These are phyloP conservation scores for Acacia confusa DNA, from an alignment of 306 rosid genomes.

Conservation along the genomic window DNA sequence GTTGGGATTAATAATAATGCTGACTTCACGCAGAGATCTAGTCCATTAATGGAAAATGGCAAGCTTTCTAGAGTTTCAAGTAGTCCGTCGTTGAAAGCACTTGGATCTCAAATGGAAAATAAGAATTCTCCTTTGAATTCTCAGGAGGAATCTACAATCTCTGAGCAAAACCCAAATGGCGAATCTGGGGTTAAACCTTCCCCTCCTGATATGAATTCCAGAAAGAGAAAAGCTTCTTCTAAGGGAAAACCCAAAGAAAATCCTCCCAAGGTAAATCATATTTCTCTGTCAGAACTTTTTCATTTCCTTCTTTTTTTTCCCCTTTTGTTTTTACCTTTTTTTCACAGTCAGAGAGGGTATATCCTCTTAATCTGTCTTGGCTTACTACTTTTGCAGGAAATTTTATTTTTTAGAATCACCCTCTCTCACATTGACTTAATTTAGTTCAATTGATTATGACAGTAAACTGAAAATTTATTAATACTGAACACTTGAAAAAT, in stretches of 20 bases:
- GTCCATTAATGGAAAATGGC: slow-evolving; percentile 31
- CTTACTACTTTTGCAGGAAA: neutral
- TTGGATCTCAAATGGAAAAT: slow-evolving; percentile 66
- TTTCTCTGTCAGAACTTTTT: neutral
- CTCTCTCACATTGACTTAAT: neutral
- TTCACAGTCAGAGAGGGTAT: neutral
- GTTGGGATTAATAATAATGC: slow-evolving; percentile 39
- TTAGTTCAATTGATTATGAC: neutral
- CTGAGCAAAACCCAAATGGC: slow-evolving; percentile 56
- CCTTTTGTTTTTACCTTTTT: neutral
- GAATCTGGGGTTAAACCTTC: slow-evolving; percentile 41
- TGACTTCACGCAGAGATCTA: slow-evolving; percentile 48
- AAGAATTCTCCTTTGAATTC: slow-evolving; percentile 49
- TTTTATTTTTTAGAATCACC: neutral
- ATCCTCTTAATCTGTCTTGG: neutral
- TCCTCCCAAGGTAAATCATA: slow-evolving; percentile 47
- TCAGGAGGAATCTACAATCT: slow-evolving; percentile 70
- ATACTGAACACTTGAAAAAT: neutral
- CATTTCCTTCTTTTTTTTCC: neutral
- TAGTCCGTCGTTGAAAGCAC: slow-evolving; percentile 65
- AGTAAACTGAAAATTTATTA: neutral
- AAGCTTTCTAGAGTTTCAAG: slow-evolving; percentile 70
- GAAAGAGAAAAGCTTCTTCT: slow-evolving; percentile 74
- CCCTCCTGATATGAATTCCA: slow-evolving; percentile 45
- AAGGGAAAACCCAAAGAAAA: slow-evolving; percentile 54